Evolutionary conservation across 208 protist genomes (phyloP), one percentile per base, ranked within the genome.

Genomic region (Leishmania arabica): DNA sequence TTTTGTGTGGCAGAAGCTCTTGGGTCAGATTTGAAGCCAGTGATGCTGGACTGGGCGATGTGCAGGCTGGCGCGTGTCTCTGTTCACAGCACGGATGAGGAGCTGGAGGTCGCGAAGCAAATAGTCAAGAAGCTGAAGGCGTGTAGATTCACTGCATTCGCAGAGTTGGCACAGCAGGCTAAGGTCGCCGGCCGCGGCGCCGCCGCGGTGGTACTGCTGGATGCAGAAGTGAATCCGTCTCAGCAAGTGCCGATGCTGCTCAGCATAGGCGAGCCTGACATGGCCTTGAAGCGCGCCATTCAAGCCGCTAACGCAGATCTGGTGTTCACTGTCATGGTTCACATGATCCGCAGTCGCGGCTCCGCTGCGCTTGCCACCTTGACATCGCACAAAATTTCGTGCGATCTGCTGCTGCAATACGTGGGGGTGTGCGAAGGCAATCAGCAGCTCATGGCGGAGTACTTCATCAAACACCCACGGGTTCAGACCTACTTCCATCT

Each of bases 21-120:
- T 2, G 92, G 89, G 40, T 74, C 93, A 19, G 86, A 91, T 72
- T 84, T 84, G 6, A 90, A 96, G 40, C 81, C 71, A 13, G 90
- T 99, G 9, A 85, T 99, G n/a, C 81, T 93, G 65, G 92, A 98
- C 78, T 99, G 98, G 98, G 98, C 97, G 15, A 90, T 98, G 77
- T 84, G 81, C 19, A 99, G 98, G 82, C 90, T 99, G 21, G 80
- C 76, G 2, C 62, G 84, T 58, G 71, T 64, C 47, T 77, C 74
- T 15, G 21, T 45, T 68, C 58, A 49, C 21, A 77, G 58, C 37
- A 78, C 70, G 49, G 79, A 79, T 5, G 81, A 82, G 9, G 90
- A 94, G 56, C 87, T 81, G 65, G 60, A 71, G 66, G 75, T 84
- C 47, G 89, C 87, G 1, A 78, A 85, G 37, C 77, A 84, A 65